Percentiles rank a stretch among this genome's conserved stretches.
phyloP scores from a whole-genome alignment of 2,329 filamentous ascomycete species.

The Fusarium camptoceras region DNA sequence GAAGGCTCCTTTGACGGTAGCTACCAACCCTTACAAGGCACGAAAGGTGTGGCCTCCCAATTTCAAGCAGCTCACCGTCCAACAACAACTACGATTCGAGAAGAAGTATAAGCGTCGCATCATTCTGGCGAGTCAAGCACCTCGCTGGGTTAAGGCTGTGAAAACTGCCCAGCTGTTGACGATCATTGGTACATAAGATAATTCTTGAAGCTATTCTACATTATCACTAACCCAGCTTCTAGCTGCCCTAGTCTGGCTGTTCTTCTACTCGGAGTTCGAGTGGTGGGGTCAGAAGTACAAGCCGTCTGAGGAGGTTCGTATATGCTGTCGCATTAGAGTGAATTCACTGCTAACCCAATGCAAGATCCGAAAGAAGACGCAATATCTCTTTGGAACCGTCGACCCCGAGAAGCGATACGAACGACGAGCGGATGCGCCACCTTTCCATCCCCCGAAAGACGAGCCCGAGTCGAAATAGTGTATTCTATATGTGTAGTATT shows the following conservation, averaged over 20 bases:
- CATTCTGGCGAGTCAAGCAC: conserved; percentile 69
- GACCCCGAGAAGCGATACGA: conserved; percentile 58
- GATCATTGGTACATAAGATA: conserved; percentile 61
- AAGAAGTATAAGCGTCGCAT: conserved; percentile 80
- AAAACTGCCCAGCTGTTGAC: conserved; percentile 73
- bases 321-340: background rate
- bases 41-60: conserved; percentile 84
- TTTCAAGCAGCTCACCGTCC: conserved; percentile 74
- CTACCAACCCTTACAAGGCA: conserved; percentile 70
- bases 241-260: conserved; percentile 54
- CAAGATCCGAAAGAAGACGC: conserved; percentile 54
- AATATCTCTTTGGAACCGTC: conserved; percentile 55
- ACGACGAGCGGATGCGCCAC: conserved; percentile 54
- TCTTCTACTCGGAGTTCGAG: conserved; percentile 59
- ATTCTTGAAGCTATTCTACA: background rate
- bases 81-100: conserved; percentile 83
- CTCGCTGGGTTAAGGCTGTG: conserved; percentile 72
- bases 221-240: conserved; percentile 20
- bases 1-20: conserved; percentile 51
- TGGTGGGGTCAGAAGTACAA: conserved; percentile 59
- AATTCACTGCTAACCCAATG: conserved; percentile 16
- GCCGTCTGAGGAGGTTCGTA: conserved; percentile 56
- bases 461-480: conserved; percentile 46
- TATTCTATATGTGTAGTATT: conserved; percentile 44
- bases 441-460: conserved; percentile 44